Conservation (phyloP, 2,329 filamentous ascomycete species). For the Akanthomyces lecanii region DNA sequence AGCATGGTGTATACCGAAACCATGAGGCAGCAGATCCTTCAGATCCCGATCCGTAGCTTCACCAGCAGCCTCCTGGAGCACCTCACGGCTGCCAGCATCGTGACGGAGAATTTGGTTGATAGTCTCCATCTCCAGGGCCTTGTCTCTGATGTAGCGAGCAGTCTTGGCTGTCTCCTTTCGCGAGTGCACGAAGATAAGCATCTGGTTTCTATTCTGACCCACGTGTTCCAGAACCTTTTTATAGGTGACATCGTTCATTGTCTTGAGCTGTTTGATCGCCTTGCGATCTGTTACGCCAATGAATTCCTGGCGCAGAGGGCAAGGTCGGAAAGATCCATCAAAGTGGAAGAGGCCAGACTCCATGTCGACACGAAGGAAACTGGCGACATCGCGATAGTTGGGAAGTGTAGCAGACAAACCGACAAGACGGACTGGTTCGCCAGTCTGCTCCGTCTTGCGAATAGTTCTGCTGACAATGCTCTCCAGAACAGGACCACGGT, state of each 20-base stretch:
- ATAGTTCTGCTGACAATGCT: slow-evolving; percentile 96
- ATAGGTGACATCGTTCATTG: slow-evolving; percentile 99
- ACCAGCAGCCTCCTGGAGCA: slow-evolving; percentile 78
- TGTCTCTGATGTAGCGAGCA: slow-evolving; percentile 91
- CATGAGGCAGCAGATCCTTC: slow-evolving; percentile 92
- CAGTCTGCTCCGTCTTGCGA: slow-evolving; percentile 86
- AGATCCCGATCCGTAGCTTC: slow-evolving; percentile 80
- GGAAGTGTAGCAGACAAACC: slow-evolving; percentile 93
- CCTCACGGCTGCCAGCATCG: slow-evolving; percentile 86
- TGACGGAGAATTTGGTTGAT: slow-evolving; percentile 93
- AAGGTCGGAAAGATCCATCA: slow-evolving; percentile 88
- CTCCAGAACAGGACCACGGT: slow-evolving; percentile 92
- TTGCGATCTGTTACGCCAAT: slow-evolving; percentile 97
- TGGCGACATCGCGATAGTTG: slow-evolving; percentile 94
- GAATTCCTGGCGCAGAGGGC: slow-evolving; percentile 93
- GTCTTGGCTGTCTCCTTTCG: slow-evolving; percentile 98
- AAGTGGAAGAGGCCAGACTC: slow-evolving; percentile 91
- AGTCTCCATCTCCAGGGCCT: slow-evolving; percentile 93
- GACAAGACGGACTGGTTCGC: slow-evolving; percentile 85
- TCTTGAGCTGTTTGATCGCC: slow-evolving; percentile 97
- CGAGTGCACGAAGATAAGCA: slow-evolving; percentile 98
- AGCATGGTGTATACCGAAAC: slow-evolving; percentile 97
- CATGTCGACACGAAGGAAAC: slow-evolving; percentile 85
- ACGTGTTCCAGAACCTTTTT: slow-evolving; percentile 97
- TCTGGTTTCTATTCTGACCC: slow-evolving; percentile 87